phyloP scores from a whole-genome alignment of 495 filamentous ascomycete genomes.

The Neurospora sp. region DNA sequence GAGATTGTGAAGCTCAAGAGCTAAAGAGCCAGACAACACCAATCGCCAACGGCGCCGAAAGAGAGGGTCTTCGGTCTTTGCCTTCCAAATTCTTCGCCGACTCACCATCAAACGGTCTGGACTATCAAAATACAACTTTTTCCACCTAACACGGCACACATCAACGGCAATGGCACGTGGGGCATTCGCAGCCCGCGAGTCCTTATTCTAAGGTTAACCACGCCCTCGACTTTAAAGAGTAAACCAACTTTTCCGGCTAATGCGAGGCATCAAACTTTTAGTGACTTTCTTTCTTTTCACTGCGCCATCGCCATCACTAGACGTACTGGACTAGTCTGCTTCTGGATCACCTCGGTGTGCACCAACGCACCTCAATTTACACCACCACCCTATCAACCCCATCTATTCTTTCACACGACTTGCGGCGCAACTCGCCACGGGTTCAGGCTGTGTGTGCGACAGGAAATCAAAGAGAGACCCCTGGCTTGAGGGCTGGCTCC shows the following conservation, averaged over 20 bases:
- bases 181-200: background rate
- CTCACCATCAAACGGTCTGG: background rate
- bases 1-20: background rate
- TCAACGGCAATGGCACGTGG: background rate
- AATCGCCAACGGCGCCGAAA: background rate
- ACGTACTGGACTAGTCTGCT: background rate
- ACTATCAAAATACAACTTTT: background rate
- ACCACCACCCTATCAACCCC: background rate
- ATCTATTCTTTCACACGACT: background rate
- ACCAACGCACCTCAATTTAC: background rate
- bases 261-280: background rate
- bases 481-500: background rate
- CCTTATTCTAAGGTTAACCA: background rate
- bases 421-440: background rate
- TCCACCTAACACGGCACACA: background rate
- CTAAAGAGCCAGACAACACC: background rate
- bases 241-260: background rate
- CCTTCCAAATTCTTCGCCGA: background rate
- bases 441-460: background rate
- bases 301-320: background rate
- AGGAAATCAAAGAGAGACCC: background rate
- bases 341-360: background rate
- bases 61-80: background rate
- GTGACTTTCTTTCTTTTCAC: background rate
- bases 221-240: background rate